These are phyloP conservation scores for Aspergillus luchuensis DNA, from an alignment of 2,329 filamentous ascomycete species.

Conservation along the genomic window DNA sequence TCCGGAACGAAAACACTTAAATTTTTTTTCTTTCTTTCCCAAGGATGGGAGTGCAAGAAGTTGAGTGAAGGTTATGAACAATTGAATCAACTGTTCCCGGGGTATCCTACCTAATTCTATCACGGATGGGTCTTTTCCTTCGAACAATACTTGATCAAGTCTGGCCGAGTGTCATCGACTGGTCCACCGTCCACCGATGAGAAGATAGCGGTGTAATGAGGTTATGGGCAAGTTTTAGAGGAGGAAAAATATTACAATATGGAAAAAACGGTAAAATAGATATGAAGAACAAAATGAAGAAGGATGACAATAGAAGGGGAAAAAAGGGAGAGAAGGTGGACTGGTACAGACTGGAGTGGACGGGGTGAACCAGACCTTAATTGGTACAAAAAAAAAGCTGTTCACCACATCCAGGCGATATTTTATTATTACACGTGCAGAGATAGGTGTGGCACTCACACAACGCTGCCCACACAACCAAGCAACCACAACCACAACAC, in stretches of 20 bases:
- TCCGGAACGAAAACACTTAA: not conserved
- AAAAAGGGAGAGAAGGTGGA: slow-evolving; percentile 14
- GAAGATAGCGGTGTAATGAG: slow-evolving; percentile 10
- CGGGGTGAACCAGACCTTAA: slow-evolving; percentile 1
- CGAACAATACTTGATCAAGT: slow-evolving; percentile 1
- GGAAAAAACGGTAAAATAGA: slow-evolving; percentile 7
- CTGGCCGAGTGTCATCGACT: slow-evolving; percentile 1
- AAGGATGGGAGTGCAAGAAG: not conserved
- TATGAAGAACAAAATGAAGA: slow-evolving; percentile 35
- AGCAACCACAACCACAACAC: not conserved
- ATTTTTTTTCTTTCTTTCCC: not conserved
- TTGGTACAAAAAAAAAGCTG: slow-evolving; percentile 7
- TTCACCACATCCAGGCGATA: slow-evolving; percentile 8
- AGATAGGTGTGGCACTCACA: slow-evolving; percentile 8
- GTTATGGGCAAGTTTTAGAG: slow-evolving; percentile 15
- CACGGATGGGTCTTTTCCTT: not conserved
- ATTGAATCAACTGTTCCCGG: not conserved
- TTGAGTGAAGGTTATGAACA: not conserved
- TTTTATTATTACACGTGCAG: slow-evolving; percentile 13
- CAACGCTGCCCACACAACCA: not conserved
- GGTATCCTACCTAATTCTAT: slow-evolving; percentile 10
- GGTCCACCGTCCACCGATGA: slow-evolving; percentile 12
- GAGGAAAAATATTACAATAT: slow-evolving; percentile 5
- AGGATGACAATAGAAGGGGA: slow-evolving; percentile 7
- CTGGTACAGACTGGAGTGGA: slow-evolving; percentile 4